Evolutionary conservation across 257 asterid genomes (phyloP), one percentile per base, ranked within the genome.

Genomic region (Phtheirospermum japonicum): DNA sequence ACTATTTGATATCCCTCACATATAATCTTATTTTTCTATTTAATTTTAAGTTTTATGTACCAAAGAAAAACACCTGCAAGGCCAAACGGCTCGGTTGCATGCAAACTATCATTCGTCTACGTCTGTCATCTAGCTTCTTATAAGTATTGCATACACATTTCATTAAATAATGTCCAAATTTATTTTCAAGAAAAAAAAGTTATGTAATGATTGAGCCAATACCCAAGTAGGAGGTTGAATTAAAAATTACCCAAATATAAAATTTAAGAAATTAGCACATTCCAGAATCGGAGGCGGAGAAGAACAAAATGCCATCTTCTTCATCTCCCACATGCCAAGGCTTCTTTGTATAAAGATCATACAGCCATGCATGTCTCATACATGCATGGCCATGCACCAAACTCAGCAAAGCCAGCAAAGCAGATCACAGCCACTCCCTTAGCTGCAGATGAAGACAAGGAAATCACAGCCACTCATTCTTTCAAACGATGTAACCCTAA

Each of bases 41-140:
- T n/a, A n/a, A n/a, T n/a, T n/a, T n/a, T n/a, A n/a, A n/a, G n/a
- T n/a, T n/a, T n/a, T n/a, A n/a, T n/a, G n/a, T 20, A 28, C 13
- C 17, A 8, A 18, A 36, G 28, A 16, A 16, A 13, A 20, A 57
- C 64, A 85, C 97, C 96, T 92, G 99, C 62, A 92, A 97, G 18
- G 99, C 99, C 80, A 92, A 77, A 53, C 99, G 92, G 70, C 99
- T 82, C 0, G 97, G 99, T 69, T 92, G 99, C 3, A 97, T 92
- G 70, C 96, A 89, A 0, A 94, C 99, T 54, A 92, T 86, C 78
- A 92, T 63, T 37, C 88, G 94, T 16, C 99, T 96, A 71, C 9
- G 94, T 94, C 99, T n/a, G n/a, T n/a, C 99, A 89, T 43, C 97
- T 97, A 49, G 88, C 94, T 79, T 86, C 96, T 71, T 89, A 85